Conservation (phyloP, 169 alveolate species). For the Cryptosporidium tyzzeri region DNA sequence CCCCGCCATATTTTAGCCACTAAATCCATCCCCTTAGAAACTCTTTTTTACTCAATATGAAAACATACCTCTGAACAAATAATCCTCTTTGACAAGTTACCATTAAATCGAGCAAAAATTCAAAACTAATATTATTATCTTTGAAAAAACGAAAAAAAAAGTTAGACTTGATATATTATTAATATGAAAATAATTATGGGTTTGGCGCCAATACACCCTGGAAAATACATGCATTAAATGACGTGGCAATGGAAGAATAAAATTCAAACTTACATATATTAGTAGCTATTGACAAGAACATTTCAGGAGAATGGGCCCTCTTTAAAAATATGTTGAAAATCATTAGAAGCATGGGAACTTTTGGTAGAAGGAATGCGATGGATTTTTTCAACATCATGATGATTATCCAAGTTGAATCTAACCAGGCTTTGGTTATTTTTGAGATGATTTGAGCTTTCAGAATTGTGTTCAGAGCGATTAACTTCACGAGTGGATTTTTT, state of each 20-base stretch:
- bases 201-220: not conserved
- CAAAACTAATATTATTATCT: not conserved
- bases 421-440: not conserved
- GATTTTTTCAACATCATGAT: not conserved
- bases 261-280: no score
- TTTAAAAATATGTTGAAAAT: no score
- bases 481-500: not conserved
- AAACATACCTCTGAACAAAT: conserved; percentile 47
- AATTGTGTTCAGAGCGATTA: not conserved
- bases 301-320: not conserved
- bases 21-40: not conserved
- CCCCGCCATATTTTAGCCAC: not conserved
- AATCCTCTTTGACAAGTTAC: conserved; percentile 61
- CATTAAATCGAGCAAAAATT: not conserved
- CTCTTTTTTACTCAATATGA: not conserved
- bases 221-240: not conserved
- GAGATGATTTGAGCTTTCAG: not conserved
- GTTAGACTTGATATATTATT: no score
- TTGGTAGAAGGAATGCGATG: not conserved
- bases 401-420: not conserved
- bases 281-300: not conserved
- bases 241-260: not conserved
- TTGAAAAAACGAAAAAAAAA: not conserved
- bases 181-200: not conserved
- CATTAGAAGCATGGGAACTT: not conserved